These are phyloP conservation scores for Loxodes magnus DNA, from an alignment of 73 alveolate genomes.

Conservation along the genomic window DNA sequence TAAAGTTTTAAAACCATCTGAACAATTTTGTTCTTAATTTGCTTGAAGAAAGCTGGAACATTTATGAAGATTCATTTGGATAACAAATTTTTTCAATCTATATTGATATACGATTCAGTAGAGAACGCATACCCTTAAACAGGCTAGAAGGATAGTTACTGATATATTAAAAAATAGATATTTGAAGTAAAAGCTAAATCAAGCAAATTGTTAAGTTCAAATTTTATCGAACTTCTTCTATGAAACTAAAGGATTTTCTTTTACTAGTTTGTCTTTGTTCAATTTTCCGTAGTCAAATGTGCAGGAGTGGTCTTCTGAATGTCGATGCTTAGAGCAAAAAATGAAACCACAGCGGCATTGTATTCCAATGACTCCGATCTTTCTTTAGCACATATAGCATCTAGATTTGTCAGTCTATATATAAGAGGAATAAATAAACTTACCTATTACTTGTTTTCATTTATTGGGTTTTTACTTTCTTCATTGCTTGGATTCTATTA, in stretches of 20 bases:
- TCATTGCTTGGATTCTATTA: background rate
- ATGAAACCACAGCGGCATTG: conserved; percentile 1
- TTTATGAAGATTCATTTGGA: too few relatives aligned
- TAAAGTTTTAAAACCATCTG: too few relatives aligned
- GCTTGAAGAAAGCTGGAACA: too few relatives aligned
- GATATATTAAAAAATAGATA: too few relatives aligned
- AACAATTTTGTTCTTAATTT: too few relatives aligned
- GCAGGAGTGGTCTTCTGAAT: conserved; percentile 9
- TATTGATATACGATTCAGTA: too few relatives aligned
- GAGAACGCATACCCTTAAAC: too few relatives aligned
- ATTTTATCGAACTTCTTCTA: conserved; percentile 4
- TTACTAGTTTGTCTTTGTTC: background rate
- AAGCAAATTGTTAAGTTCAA: too few relatives aligned
- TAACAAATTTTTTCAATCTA: too few relatives aligned
- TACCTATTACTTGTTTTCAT: background rate
- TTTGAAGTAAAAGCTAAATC: too few relatives aligned
- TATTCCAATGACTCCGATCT: conserved; percentile 1
- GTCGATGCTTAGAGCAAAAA: conserved; percentile 8
- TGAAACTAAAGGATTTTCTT: background rate
- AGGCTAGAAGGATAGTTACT: too few relatives aligned
- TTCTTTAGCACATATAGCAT: conserved; percentile 6
- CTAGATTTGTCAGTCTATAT: background rate
- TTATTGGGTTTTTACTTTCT: background rate
- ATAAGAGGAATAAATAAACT: too few relatives aligned
- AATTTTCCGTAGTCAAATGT: background rate